These are phyloP conservation scores for Penicillium malachiteum DNA, from an alignment of 495 filamentous ascomycete species.

Conservation along the genomic window DNA sequence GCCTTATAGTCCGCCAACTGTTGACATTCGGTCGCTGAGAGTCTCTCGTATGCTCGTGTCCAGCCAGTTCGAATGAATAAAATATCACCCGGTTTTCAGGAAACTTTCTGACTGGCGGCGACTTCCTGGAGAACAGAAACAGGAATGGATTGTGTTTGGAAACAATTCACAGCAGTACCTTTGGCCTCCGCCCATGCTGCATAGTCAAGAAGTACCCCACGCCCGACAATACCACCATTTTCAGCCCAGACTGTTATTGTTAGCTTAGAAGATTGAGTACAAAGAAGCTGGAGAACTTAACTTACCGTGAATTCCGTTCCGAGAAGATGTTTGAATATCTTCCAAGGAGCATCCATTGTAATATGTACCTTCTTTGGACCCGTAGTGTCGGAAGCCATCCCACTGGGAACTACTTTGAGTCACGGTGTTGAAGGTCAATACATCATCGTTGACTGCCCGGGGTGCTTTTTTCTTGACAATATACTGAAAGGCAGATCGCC, in stretches of 20 bases:
- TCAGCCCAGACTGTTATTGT: constrained; percentile 36
- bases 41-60: constrained; percentile 38
- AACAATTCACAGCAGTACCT: constrained; percentile 32
- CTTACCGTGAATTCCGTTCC: constrained; percentile 47
- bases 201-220: constrained; percentile 59
- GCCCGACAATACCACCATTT: constrained; percentile 51
- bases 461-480: constrained; percentile 37
- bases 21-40: constrained; percentile 28
- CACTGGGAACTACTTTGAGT: constrained; percentile 57
- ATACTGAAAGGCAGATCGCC: constrained; percentile 31
- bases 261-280: not conserved
- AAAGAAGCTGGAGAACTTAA: not conserved
- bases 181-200: constrained; percentile 49
- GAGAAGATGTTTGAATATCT: constrained; percentile 49
- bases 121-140: constrained; percentile 22
- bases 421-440: constrained; percentile 62
- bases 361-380: constrained; percentile 47
- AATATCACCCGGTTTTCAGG: constrained; percentile 51
- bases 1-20: constrained; percentile 22
- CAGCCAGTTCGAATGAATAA: constrained; percentile 55
- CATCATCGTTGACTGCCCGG: constrained; percentile 56
- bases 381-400: constrained; percentile 57
- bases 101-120: constrained; percentile 30
- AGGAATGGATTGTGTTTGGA: constrained; percentile 38
- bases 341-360: constrained; percentile 61